Evolutionary conservation across 2,329 filamentous ascomycete genomes (phyloP).

Genomic region (Metarhizium album): DNA sequence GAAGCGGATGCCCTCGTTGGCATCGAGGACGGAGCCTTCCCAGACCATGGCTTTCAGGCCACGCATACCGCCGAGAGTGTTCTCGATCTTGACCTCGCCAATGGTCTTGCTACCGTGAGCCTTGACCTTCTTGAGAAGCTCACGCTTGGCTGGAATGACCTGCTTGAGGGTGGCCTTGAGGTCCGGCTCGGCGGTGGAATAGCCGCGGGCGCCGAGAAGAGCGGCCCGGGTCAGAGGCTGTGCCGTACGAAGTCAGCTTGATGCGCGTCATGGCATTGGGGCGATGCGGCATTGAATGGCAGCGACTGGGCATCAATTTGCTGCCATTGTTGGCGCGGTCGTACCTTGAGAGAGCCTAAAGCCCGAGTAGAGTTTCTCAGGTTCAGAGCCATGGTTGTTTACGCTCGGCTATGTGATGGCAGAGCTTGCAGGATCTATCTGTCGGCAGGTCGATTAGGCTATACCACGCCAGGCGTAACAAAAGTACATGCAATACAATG

Average conservation of each 20-base stretch:
- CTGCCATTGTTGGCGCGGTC: slow-evolving; percentile 9
- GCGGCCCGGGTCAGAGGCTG: slow-evolving; percentile 16
- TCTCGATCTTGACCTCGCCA: slow-evolving; percentile 88
- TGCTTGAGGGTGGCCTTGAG: slow-evolving; percentile 79
- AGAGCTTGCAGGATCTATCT: slow-evolving; percentile 4
- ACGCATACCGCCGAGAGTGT: slow-evolving; percentile 92
- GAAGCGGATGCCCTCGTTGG: slow-evolving; percentile 95
- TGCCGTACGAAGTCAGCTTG: neutral
- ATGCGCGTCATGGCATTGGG: neutral
- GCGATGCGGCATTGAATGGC: neutral
- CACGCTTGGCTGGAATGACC: slow-evolving; percentile 83
- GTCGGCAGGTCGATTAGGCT: slow-evolving; percentile 1
- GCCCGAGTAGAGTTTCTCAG: slow-evolving; percentile 51
- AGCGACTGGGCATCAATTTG: neutral
- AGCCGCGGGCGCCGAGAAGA: slow-evolving; percentile 37
- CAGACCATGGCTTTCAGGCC: slow-evolving; percentile 97
- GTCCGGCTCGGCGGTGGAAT: slow-evolving; percentile 73
- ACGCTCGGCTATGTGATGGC: slow-evolving; percentile 3
- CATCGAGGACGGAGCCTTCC: slow-evolving; percentile 95
- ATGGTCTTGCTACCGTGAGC: slow-evolving; percentile 70
- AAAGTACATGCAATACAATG: neutral
- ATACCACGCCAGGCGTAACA: neutral
- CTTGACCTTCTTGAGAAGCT: slow-evolving; percentile 91
- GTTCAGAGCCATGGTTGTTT: slow-evolving; percentile 49
- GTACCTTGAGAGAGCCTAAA: slow-evolving; percentile 53